A percentile compares a stretch with the other conserved stretches of the same genome.
phyloP scores from a whole-genome alignment of 306 rosid species.

The Trifolium fragiferum region DNA sequence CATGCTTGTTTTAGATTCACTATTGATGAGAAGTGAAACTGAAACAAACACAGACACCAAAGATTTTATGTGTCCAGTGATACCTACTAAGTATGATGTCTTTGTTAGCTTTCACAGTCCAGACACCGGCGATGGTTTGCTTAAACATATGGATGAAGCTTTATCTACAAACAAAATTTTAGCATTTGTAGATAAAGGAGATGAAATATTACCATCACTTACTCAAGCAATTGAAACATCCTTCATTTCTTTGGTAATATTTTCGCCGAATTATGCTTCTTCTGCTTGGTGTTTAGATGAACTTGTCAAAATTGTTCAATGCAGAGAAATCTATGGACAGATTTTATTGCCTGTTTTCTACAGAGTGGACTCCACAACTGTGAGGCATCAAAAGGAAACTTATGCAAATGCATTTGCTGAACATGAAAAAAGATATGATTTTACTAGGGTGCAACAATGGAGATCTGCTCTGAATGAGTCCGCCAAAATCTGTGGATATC shows the following conservation, averaged over 20 bases:
- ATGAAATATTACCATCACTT: no score
- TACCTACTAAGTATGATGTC: no score
- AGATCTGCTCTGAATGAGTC: slow-evolving; percentile 6
- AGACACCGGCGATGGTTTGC: no score
- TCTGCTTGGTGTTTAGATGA: slow-evolving; percentile 34
- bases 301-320: slow-evolving; percentile 14
- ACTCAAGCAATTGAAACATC: no score
- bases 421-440: background rate
- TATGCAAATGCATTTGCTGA: slow-evolving; percentile 2
- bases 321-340: background rate
- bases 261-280: slow-evolving; percentile 16
- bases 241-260: background rate
- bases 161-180: no score
- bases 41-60: no score
- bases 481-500: slow-evolving; percentile 1
- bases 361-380: background rate
- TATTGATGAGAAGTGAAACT: no score
- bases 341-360: slow-evolving; percentile 29
- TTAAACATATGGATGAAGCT: no score
- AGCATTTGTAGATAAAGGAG: no score
- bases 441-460: background rate
- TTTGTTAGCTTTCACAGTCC: no score
- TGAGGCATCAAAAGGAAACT: slow-evolving; percentile 8
- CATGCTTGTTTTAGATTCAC: no score
- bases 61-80: no score